Evolutionary conservation across 495 filamentous ascomycete species (phyloP), one percentile per base, ranked within the genome.

Genomic region (Astrothelium macrocarpum): DNA sequence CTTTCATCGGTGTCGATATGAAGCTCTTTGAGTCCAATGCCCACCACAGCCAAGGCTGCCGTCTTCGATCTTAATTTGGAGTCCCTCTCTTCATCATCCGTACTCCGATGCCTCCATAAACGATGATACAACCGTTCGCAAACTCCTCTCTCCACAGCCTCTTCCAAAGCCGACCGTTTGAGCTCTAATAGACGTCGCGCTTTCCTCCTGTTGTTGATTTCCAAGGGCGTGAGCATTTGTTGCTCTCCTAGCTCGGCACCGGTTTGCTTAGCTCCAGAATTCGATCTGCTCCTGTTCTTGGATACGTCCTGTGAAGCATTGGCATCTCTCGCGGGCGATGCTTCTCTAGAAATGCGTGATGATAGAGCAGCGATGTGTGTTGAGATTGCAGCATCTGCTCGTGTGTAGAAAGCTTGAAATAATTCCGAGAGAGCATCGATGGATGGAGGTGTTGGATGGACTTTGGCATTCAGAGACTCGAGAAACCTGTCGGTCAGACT

Each of bases 1-100:
- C 81, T 79, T 11, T 72, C 73, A 31, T 77, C 75, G 20, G 94
- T 73, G 59, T 93, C 90, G 59, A 96, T 82, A 0, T 93, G 90
- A 11, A 99, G 78, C 70, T 99, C 95, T 59, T 81, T 85, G 64
- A 94, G 75, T 29, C 90, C 88, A 68, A 97, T 96, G 10, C 91
- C 94, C 2, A 97, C 90, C 23, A 99, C 80, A 28, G 88, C 82
- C 53, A 99, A 78, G 0, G 94, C 92, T 25, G 94, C 95, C 7
- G 91, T 97, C 67, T 95, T 92, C 1, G 95, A 97, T 31, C 94
- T 85, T 63, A 99, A 77, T 70, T 95, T 97, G 69, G 95, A 91
- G 72, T 99, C 94, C 67, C 93, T 81, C 9, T 93, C 91, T 71
- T 97, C 94, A 73, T 99, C 94, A 72, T 97, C 81, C 1, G 93